Percentiles rank a stretch among this genome's conserved stretches.
Conservation (phyloP, 2,329 filamentous ascomycete genomes). For the Aureobasidium sp. region DNA sequence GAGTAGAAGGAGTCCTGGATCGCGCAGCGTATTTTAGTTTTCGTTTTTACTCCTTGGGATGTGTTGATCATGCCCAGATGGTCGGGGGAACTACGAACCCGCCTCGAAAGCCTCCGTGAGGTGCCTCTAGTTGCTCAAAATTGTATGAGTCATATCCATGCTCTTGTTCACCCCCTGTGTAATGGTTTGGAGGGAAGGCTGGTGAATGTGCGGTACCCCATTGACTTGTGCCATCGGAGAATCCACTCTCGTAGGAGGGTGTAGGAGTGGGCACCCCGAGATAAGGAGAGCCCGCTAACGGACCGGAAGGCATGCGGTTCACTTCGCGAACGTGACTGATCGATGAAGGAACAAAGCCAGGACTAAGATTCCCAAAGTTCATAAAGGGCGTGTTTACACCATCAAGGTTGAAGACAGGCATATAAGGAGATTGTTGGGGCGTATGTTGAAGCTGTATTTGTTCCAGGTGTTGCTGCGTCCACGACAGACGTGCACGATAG, state of each 20-base stretch:
- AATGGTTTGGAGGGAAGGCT: constrained; percentile 24
- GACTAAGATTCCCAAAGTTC: constrained; percentile 37
- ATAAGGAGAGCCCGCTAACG: constrained; percentile 28
- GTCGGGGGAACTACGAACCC: constrained; percentile 28
- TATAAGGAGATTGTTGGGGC: constrained; percentile 27
- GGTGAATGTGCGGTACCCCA: constrained; percentile 28
- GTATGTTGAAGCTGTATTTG: constrained; percentile 24
- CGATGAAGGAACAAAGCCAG: constrained; percentile 42
- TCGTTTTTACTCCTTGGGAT: constrained; percentile 2
- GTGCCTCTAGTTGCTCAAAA: constrained; percentile 11
- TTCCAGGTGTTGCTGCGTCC: constrained; percentile 29
- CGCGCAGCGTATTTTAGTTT: constrained; percentile 12
- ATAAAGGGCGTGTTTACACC: constrained; percentile 28
- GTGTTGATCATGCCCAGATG: constrained; percentile 24
- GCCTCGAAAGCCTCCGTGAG: constrained; percentile 19
- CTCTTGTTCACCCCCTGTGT: constrained; percentile 30
- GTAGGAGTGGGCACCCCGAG: constrained; percentile 34
- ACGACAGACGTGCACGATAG: constrained; percentile 34
- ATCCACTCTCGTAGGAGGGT: constrained; percentile 18
- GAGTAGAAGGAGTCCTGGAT: constrained; percentile 7
- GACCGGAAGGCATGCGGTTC: constrained; percentile 22
- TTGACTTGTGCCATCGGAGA: constrained; percentile 22
- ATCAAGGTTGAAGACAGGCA: constrained; percentile 31
- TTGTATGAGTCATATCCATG: constrained; percentile 6
- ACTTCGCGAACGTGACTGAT: neutral